These are phyloP conservation scores for Dimargaris verticillata DNA, from an alignment of 192 early-diverging fungal species.

Conservation along the genomic window DNA sequence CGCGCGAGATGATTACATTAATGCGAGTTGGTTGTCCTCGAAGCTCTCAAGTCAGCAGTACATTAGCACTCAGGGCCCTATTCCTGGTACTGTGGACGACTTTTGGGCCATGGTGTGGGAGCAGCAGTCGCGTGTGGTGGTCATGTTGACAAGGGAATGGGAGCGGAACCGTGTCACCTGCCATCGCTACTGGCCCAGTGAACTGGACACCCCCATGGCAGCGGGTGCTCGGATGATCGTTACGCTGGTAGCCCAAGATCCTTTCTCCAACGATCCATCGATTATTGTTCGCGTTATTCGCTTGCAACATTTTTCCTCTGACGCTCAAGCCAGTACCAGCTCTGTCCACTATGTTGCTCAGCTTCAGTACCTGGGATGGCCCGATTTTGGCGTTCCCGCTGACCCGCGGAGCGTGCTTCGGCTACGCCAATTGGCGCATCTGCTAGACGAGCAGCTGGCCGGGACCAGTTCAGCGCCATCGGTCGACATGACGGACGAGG, in stretches of 20 bases:
- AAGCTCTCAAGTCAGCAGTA: slow-evolving; percentile 34
- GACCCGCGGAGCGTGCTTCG: slow-evolving; percentile 38
- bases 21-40: slow-evolving; percentile 57
- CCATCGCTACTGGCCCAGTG: slow-evolving; percentile 70
- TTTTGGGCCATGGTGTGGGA: slow-evolving; percentile 91
- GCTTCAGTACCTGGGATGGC: slow-evolving; percentile 65
- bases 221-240: slow-evolving; percentile 34
- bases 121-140: slow-evolving; percentile 51
- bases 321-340: slow-evolving; percentile 12
- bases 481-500: too few relatives aligned
- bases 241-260: slow-evolving; percentile 32
- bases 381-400: slow-evolving; percentile 59
- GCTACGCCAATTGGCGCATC: too few relatives aligned
- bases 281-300: slow-evolving; percentile 39
- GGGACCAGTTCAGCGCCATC: too few relatives aligned
- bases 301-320: slow-evolving; percentile 21
- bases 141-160: slow-evolving; percentile 75
- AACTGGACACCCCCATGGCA: slow-evolving; percentile 23
- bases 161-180: slow-evolving; percentile 59
- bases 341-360: slow-evolving; percentile 32
- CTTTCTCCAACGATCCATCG: slow-evolving; percentile 28
- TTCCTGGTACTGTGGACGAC: slow-evolving; percentile 49
- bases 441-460: too few relatives aligned
- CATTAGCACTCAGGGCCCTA: slow-evolving; percentile 80
- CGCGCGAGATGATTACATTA: slow-evolving; percentile 40